A percentile compares a stretch with the other conserved stretches of the same genome.
These are phyloP conservation scores for Groenewaldozyma tartarivorans DNA, from an alignment of 805 yeast genomes.

Conservation along the genomic window DNA sequence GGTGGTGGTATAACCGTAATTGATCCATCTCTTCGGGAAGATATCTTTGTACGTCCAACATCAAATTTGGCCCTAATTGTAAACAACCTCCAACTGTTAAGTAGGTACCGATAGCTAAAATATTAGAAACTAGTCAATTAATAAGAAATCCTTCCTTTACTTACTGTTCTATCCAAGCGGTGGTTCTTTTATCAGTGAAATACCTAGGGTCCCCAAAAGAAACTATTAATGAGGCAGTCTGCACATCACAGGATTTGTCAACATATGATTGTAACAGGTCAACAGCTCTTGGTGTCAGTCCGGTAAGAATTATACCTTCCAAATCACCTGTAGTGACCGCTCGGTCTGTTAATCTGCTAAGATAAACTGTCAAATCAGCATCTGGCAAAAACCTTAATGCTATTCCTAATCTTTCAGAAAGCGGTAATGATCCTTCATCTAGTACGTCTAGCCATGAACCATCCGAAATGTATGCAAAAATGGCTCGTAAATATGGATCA, in stretches of 20 bases:
- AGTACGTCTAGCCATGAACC: slow-evolving; percentile 95
- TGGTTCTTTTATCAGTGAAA: slow-evolving; percentile 62
- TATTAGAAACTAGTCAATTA: neutral
- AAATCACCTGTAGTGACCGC: slow-evolving; percentile 75
- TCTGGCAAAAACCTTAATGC: slow-evolving; percentile 82
- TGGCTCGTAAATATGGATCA: slow-evolving; percentile 81
- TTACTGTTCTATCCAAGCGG: slow-evolving; percentile 60
- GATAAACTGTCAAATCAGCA: slow-evolving; percentile 57
- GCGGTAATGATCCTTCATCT: slow-evolving; percentile 80
- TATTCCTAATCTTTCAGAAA: slow-evolving; percentile 82
- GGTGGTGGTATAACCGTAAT: slow-evolving; percentile 44
- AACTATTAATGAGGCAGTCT: slow-evolving; percentile 77
- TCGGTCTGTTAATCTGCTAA: slow-evolving; percentile 57
- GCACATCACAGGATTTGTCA: slow-evolving; percentile 82
- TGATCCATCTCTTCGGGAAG: slow-evolving; percentile 42
- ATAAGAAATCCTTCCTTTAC: neutral
- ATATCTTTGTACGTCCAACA: slow-evolving; percentile 59
- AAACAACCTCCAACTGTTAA: slow-evolving; percentile 77
- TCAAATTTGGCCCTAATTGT: slow-evolving; percentile 77
- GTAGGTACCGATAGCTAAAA: slow-evolving; percentile 42
- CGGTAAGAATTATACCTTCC: slow-evolving; percentile 85
- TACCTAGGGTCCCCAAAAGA: slow-evolving; percentile 79
- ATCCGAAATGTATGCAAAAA: slow-evolving; percentile 88
- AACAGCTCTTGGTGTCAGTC: slow-evolving; percentile 79
- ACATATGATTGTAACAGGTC: slow-evolving; percentile 79